Evolutionary conservation across 495 filamentous ascomycete species (phyloP), one percentile per base, ranked within the genome.

Genomic region (Collariella sp.): DNA sequence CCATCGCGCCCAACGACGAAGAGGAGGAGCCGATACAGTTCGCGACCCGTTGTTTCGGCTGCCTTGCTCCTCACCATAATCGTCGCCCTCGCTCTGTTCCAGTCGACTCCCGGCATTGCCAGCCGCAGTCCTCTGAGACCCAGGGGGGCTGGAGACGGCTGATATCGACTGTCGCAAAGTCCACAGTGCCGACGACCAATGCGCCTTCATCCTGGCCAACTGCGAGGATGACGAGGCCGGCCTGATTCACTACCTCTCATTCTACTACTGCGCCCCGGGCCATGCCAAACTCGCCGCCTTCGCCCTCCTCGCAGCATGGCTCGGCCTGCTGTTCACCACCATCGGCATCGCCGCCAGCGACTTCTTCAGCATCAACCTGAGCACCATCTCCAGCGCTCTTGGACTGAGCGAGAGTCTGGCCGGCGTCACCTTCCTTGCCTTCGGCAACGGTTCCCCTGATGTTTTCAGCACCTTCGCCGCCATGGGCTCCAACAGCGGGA

Each of bases 271-370:
- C 75, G 71, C 73, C 24, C 71, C 94, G 22, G 77, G 76, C 45
- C 68, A 83, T 57, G 83, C 73, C n/a, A 80, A 88, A 62, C 82
- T 84, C 2, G 46, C 95, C 50, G 89, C 88, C 19, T 91, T 97
- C 60, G 66, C 74, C 5, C 75, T 96, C 29, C 70, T 99, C 29
- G 74, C 85, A 24, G 52, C 83, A 39, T 99, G 94, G 94, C 75
- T 96, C 6, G 86, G 80, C n/a, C 72, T 96, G 23, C 81, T 97
- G 6, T 99, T 99, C 64, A 91, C 84, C 58, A 96, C 94, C 2
- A 96, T 99, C 50, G 94, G 94, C n/a, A 96, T 97, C 59, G 94
- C 94, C 6, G 93, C 94, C 20, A 94, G 87, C 62, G 94, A 99
- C 67, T 99, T 97, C 73, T 88, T 99, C 68, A 96, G 91, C 70